A percentile compares a stretch with the other conserved stretches of the same genome.
Conservation (phyloP, 805 yeast genomes). For the Candida parachauliodes region DNA sequence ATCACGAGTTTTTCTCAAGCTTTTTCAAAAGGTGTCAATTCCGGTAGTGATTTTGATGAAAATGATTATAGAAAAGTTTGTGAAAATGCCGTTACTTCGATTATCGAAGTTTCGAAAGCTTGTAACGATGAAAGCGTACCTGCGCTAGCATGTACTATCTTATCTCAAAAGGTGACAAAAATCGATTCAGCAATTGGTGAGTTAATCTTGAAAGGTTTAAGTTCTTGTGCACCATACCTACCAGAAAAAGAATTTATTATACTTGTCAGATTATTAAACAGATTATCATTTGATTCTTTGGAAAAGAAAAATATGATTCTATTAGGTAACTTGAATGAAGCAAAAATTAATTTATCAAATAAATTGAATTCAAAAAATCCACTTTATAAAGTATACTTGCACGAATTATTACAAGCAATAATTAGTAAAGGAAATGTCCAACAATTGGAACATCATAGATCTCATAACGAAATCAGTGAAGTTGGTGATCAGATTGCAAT, state of each 20-base stretch:
- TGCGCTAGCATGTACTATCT: conserved; percentile 72
- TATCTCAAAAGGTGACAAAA: conserved; percentile 67
- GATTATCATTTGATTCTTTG: conserved; percentile 43
- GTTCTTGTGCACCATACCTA: conserved; percentile 57
- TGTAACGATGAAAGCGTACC: conserved; percentile 72
- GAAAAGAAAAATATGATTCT: conserved; percentile 37
- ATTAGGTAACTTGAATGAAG: conserved; percentile 41
- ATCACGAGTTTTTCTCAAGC: conserved; percentile 8
- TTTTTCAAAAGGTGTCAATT: conserved; percentile 5
- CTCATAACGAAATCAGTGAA: conserved; percentile 66
- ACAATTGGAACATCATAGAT: conserved; percentile 70
- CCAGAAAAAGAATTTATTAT: conserved; percentile 65
- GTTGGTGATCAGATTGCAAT: conserved; percentile 67
- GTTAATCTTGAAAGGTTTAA: conserved; percentile 57
- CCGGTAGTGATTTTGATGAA: conserved; percentile 23
- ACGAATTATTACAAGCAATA: conserved; percentile 62
- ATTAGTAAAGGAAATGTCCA: conserved; percentile 78
- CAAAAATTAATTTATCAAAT: conserved; percentile 47
- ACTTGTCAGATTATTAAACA: conserved; percentile 55
- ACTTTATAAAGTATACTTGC: conserved; percentile 54
- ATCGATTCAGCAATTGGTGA: conserved; percentile 50
- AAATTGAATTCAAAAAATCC: conserved; percentile 39
- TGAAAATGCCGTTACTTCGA: conserved; percentile 66
- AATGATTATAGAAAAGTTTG: conserved; percentile 41
- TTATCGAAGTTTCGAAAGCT: conserved; percentile 59